Evolutionary conservation across 192 early-diverging fungal species (phyloP).

Genomic region (Gamsiella multidivaricata): DNA sequence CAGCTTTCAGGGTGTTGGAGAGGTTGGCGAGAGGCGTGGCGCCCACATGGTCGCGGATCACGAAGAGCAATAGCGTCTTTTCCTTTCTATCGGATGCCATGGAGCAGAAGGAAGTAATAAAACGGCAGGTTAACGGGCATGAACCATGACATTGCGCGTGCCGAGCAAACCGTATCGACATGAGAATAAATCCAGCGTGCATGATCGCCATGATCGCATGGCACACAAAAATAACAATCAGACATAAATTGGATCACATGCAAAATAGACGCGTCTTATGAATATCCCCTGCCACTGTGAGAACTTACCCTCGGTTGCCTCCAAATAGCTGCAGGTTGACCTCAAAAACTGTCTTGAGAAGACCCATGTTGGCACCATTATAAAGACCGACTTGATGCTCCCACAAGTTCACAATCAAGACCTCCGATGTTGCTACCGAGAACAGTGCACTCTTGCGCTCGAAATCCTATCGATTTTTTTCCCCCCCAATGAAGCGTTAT

Average conservation of each 20-base stretch:
- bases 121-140: neutral
- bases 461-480: conserved; percentile 83
- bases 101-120: neutral
- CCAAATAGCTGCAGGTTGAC: conserved; percentile 98
- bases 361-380: conserved; percentile 98
- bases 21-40: conserved; percentile 87
- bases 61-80: conserved; percentile 95
- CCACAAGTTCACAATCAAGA: conserved; percentile 98
- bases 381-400: conserved; percentile 98
- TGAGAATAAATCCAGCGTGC: neutral
- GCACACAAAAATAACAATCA: neutral
- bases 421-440: conserved; percentile 93
- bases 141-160: neutral
- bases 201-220: neutral
- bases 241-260: conserved; percentile 15
- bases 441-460: conserved; percentile 98
- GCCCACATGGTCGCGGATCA: conserved; percentile 95
- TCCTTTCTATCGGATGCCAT: conserved; percentile 70
- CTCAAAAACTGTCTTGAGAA: conserved; percentile 98
- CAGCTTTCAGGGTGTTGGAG: conserved; percentile 77
- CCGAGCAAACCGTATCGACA: too few species aligned
- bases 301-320: conserved; percentile 69
- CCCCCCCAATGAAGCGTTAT: neutral
- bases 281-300: conserved; percentile 1
- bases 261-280: conserved; percentile 6